Evolutionary conservation across 345 rosid species (phyloP).

Genomic region (Bretschneidera sinensis): DNA sequence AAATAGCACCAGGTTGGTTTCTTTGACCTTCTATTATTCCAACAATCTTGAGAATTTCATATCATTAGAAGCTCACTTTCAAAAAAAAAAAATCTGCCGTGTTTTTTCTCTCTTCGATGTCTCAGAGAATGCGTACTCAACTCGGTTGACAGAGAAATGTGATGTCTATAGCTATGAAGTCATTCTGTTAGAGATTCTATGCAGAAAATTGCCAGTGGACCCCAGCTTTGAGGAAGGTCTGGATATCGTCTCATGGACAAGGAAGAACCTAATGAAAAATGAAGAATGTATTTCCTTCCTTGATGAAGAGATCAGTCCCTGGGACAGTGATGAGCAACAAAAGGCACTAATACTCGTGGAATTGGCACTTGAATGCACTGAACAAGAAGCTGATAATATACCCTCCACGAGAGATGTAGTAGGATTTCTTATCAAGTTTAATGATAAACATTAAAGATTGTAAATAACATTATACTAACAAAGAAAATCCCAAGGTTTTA

Average conservation of each 20-base stretch:
- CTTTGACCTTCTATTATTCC: not conserved
- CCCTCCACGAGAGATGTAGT: constrained; percentile 41
- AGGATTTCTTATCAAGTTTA: constrained; percentile 26
- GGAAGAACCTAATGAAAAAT: constrained; percentile 24
- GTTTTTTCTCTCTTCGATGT: not conserved
- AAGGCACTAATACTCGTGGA: constrained; percentile 32
- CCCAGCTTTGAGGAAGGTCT: constrained; percentile 30
- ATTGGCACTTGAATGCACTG: constrained; percentile 35
- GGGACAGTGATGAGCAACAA: constrained; percentile 27
- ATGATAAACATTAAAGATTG: constrained; percentile 14
- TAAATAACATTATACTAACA: not conserved
- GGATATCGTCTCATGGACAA: constrained; percentile 29
- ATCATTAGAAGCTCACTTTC: too few species aligned
- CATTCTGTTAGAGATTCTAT: constrained; percentile 28
- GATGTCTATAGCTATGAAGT: constrained; percentile 38
- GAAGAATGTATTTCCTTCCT: constrained; percentile 25
- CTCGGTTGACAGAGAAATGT: constrained; percentile 28
- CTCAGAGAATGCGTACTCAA: constrained; percentile 34
- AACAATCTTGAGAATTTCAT: not conserved
- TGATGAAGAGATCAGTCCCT: constrained; percentile 31
- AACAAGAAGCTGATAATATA: constrained; percentile 21
- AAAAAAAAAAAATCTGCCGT: not conserved
- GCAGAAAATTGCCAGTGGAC: constrained; percentile 34
- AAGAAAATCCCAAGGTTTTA: too few species aligned
- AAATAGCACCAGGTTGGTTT: constrained; percentile 38